A percentile compares a stretch with the other conserved stretches of the same genome.
Evolutionary conservation across 345 rosid species (phyloP).

Genomic region (Excoecaria cochinchinensis): DNA sequence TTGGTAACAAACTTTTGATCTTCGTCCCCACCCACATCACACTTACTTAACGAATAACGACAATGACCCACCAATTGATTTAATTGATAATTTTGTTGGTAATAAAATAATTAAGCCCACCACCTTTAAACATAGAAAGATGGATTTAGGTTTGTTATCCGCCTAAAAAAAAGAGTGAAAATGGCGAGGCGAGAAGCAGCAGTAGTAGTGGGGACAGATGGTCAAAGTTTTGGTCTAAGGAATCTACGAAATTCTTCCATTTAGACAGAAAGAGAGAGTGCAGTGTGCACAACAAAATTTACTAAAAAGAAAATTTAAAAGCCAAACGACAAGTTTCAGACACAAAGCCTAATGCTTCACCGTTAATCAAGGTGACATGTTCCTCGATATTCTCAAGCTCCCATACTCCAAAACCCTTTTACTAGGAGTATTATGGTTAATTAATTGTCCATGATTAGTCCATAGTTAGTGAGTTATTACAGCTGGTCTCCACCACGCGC

Average conservation of each 20-base stretch:
- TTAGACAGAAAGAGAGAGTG: conserved; percentile 1
- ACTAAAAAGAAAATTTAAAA: background rate
- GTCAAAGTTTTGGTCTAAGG: conserved; percentile 30
- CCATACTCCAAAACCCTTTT: background rate
- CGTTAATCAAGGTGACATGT: conserved; percentile 55
- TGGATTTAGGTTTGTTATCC: background rate
- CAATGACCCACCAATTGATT: conserved; percentile 13
- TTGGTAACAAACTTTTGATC: conserved; percentile 26
- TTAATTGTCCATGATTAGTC: background rate
- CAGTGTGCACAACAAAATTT: background rate
- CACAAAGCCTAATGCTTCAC: conserved; percentile 24
- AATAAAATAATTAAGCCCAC: too few relatives aligned
- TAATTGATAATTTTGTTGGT: too few relatives aligned
- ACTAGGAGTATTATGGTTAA: background rate
- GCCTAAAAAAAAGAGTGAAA: background rate
- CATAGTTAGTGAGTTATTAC: background rate
- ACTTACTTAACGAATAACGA: background rate
- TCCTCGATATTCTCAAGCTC: conserved; percentile 31
- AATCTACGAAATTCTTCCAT: conserved; percentile 25
- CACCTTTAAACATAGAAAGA: background rate
- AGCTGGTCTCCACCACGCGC: conserved; percentile 35
- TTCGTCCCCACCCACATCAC: conserved; percentile 9
- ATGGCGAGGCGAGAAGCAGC: conserved; percentile 12
- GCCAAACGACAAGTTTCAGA: conserved; percentile 21
- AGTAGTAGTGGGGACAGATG: conserved; percentile 19